Base-by-base conservation (phyloP, 805 yeast genomes). In the Kregervanrija delftensis region DNA sequence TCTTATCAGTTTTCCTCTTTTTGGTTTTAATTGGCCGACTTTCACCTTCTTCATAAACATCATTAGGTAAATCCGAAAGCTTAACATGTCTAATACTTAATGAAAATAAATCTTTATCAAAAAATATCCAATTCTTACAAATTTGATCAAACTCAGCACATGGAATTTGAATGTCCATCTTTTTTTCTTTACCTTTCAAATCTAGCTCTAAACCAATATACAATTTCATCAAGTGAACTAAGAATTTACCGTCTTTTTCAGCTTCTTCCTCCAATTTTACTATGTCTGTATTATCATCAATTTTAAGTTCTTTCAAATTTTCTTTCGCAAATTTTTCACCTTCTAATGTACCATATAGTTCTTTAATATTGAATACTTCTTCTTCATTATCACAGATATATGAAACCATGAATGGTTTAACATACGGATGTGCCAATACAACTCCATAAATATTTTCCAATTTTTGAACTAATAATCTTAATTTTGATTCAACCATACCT, bases 401-500 rank as follows among this genome's bases (percentile, higher is more conserved):
- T 2, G 77, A 66, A 39, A 74, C 70, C 40, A 77, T 82, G 59
- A 86, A 83, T 11, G 83, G 80, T 56, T 88, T 86, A 14, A 85
- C 84, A 60, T 77, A 93, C 1, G 99, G 98, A 64, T 90, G 98
- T 0, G 96, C 97, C 30, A 88, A 52, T 42, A 73, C 79, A 17
- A 93, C 78, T 0, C 95, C 93, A 4, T 78, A 81, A 15, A 81
- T 66, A 5, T 77, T 71, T 61, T 93, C 99, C 41, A 93, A 72
- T 60, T 89, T 93, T 54, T 77, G 84, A 32, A 93, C 95, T 32
- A 93, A 64, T 36, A 84, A 66, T 52, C 99, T 76, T 37, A 91
- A 62, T 64, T 84, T 87, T 55, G 95, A 81, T 63, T 93, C 98
- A 10, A 93, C 91, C 69, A 91, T 70, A 9, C 99, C 98, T 52